Base-by-base conservation (phyloP, 208 protist species). In the Acanthamoeba divionensis region DNA sequence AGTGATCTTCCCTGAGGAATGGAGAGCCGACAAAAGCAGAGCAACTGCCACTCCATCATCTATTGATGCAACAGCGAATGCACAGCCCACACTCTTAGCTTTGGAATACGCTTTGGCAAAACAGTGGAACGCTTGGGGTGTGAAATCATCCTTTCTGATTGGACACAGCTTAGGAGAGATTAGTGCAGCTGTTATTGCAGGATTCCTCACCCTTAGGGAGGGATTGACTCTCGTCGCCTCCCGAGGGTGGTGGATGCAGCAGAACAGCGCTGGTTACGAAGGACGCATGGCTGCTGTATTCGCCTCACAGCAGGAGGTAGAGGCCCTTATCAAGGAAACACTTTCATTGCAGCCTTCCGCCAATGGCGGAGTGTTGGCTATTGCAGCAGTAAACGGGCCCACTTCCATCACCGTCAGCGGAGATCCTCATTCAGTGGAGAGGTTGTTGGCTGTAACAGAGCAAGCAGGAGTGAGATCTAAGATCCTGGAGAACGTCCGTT, bases 101-200 rank as follows among this genome's bases (percentile, higher is more conserved):
- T 29, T 94, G 9, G 92, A 95, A 85, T 90, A 90, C 73, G 62
- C 75, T 38, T 71, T 95, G 18, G 52, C 80, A 45, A 60, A 29
- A 15, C 57, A 91, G 54, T 50, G 91, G 82, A 55, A 83, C 71
- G 69, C 36, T 13, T 91, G 55, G 54, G 33, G 47, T 38, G 66
- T 94, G 65, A 21, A 57, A 33, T 91, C 93, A 13, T 55, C 18
- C n/a, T 77, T 29, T 1, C 26, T 94, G 8, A 90, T 94, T 36
- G 93, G 93, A 5, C 93, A 94, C 77, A 91, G 66, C 52, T 45
- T 94, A 2, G 93, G 93, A 41, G 93, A 94, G 75, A 94, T 94
- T 55, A 80, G 52, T 21, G 92, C 91, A 10, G 63, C 85, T 6
- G 52, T 63, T 44, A 12, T 90, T 75, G 62, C 91, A 13, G 93